Base-by-base conservation (phyloP, 352 stramenopile species). In the Saprolegnia parasitica region DNA sequence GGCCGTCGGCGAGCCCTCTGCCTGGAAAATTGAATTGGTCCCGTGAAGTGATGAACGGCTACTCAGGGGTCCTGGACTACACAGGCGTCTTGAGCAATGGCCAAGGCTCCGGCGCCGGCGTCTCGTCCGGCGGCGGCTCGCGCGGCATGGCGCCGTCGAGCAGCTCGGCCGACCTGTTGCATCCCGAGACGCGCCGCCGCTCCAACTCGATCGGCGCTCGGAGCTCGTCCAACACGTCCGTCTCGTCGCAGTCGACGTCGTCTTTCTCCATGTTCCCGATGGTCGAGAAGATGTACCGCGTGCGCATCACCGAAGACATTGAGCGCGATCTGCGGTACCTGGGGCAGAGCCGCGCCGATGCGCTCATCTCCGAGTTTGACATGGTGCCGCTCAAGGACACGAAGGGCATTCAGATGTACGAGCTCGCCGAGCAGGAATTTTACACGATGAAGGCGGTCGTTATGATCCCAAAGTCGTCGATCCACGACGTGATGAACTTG, bases 391-490 rank as follows among this genome's bases (percentile, higher is more conserved):
- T 93, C 45, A 91, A 90, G 72, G 82, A 92, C 5, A 89, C 89
- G 56, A 68, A 55, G 63, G 78, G 79, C 23, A 58, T 95, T 23
- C 78, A 92, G 78, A 72, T 95, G 35, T 95, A 83, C 67, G 86
- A 95, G 71, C 73, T 91, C 26, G 75, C 73, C 35, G 84, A 92
- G 65, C 86, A 91, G 56, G 86, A 94, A 68, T 91, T 94, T 72
- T 93, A 84, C 77, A 94, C 86, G 0, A 93, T 94, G 84, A 90
- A 91, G 47, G 84, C 81, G 47, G 83, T 91, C 46, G 80, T 82
- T 0, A 45, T 70, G 46, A 87, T 78, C 11, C 81, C 91, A 45
- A 86, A 79, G 66, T 83, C 84, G 4, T 81, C 79, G 20, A 76
- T 94, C n/a, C 74, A 80, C 21, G 84, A 95, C 46, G 83, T 95